Evolutionary conservation across 2,329 filamentous ascomycete genomes (phyloP).

Genomic region (Fusarium odoratissimum): DNA sequence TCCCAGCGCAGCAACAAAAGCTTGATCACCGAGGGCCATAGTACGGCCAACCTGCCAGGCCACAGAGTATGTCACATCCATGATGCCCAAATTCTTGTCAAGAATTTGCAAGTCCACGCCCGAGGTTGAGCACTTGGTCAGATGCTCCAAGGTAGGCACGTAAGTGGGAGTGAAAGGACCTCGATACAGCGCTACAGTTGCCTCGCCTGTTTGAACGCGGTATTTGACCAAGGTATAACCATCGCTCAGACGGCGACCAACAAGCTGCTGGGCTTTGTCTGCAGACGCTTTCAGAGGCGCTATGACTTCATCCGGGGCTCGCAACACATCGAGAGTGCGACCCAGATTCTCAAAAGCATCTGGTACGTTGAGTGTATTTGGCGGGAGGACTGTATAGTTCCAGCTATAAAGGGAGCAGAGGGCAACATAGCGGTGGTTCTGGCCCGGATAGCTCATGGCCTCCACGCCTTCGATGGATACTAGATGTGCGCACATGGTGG

Average conservation of each 20-base stretch:
- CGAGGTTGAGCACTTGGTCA: slow-evolving; percentile 46
- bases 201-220: not conserved
- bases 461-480: slow-evolving; percentile 53
- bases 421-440: slow-evolving; percentile 40
- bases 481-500: slow-evolving; percentile 50
- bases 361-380: slow-evolving; percentile 48
- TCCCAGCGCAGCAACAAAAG: slow-evolving; percentile 48
- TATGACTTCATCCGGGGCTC: slow-evolving; percentile 7
- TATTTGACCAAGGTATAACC: slow-evolving; percentile 52
- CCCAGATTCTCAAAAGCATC: slow-evolving; percentile 48
- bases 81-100: slow-evolving; percentile 52
- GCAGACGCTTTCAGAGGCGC: not conserved
- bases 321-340: slow-evolving; percentile 12
- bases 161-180: slow-evolving; percentile 1
- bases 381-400: slow-evolving; percentile 53
- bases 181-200: not conserved
- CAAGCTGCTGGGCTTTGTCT: not conserved
- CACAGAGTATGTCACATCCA: slow-evolving; percentile 57
- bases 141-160: not conserved
- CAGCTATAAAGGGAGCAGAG: slow-evolving; percentile 55
- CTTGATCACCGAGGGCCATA: slow-evolving; percentile 51
- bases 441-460: slow-evolving; percentile 37
- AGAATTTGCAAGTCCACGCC: slow-evolving; percentile 54
- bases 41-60: slow-evolving; percentile 58
- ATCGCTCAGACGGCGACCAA: slow-evolving; percentile 44